Conservation (phyloP, 257 asterid species). For the Henckelia pumila region DNA sequence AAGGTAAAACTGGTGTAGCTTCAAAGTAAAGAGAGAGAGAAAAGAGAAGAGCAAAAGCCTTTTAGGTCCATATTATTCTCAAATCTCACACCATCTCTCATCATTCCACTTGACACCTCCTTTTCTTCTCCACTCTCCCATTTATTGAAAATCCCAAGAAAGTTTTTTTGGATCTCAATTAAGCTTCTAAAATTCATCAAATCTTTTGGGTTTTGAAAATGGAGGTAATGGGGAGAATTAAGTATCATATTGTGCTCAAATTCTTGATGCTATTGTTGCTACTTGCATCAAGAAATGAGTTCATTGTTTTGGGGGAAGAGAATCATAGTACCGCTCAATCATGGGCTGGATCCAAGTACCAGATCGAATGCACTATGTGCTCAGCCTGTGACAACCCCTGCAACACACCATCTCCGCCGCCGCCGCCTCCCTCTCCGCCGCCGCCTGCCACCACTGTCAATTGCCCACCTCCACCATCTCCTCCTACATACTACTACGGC, state of each 20-base stretch:
- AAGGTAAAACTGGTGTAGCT: conserved; percentile 27
- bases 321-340: conserved; percentile 11
- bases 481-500: conserved; percentile 42
- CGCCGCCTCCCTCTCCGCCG: conserved; percentile 38
- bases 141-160: conserved; percentile 9
- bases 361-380: conserved; percentile 90
- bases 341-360: conserved; percentile 87
- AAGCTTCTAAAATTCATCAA: not conserved
- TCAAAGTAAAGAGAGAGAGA: conserved; percentile 25
- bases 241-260: conserved; percentile 16
- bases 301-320: conserved; percentile 20
- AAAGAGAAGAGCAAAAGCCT: not conserved
- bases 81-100: conserved; percentile 3
- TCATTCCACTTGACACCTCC: not conserved
- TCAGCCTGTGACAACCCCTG: conserved; percentile 94
- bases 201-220: no score
- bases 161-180: not conserved
- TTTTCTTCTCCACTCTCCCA: not conserved
- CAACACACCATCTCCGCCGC: conserved; percentile 66
- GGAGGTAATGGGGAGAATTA: no score
- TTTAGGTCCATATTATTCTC: conserved; percentile 5
- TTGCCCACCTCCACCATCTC: conserved; percentile 82
- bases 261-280: conserved; percentile 22
- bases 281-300: conserved; percentile 24
- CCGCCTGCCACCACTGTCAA: conserved; percentile 36